These are phyloP conservation scores for Garcia nutans DNA, from an alignment of 345 rosid species.

Conservation along the genomic window DNA sequence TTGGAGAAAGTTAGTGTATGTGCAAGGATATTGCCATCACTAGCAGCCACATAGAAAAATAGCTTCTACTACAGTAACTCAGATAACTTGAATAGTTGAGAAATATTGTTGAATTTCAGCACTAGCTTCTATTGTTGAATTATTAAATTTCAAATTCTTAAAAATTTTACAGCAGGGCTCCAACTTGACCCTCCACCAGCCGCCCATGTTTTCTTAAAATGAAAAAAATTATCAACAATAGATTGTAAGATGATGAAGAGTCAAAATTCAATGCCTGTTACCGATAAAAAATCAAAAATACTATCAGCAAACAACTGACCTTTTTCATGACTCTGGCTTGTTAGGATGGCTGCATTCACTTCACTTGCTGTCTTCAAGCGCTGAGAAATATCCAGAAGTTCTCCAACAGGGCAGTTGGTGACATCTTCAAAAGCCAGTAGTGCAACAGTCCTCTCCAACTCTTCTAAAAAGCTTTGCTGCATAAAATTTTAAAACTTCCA, in stretches of 20 bases:
- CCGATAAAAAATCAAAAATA: not conserved
- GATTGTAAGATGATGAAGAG: not conserved
- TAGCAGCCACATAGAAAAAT: not conserved
- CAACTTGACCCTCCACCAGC: not conserved
- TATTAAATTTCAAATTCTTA: not conserved
- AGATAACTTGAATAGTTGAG: not conserved
- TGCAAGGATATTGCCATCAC: not conserved
- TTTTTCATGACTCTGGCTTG: slow-evolving; percentile 97
- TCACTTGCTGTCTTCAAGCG: slow-evolving; percentile 95
- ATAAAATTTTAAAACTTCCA: not conserved
- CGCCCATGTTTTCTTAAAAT: not conserved
- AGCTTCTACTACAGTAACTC: not conserved
- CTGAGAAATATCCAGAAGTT: slow-evolving; percentile 84
- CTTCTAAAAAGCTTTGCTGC: slow-evolving; percentile 79
- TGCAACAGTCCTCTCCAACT: slow-evolving; percentile 91
- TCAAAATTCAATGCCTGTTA: not conserved
- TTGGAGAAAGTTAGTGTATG: not conserved
- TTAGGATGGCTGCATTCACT: slow-evolving; percentile 96
- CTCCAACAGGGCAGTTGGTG: slow-evolving; percentile 81
- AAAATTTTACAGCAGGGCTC: not conserved
- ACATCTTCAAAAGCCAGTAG: slow-evolving; percentile 90
- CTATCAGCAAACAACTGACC: slow-evolving; percentile 36
- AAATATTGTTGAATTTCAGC: too few species aligned
- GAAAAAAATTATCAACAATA: not conserved
- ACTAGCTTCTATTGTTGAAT: not conserved